Percentiles rank a stretch among this genome's conserved stretches.
phyloP scores from a whole-genome alignment of 192 early-diverging fungal species.

The Backusella parvicylindrica region DNA sequence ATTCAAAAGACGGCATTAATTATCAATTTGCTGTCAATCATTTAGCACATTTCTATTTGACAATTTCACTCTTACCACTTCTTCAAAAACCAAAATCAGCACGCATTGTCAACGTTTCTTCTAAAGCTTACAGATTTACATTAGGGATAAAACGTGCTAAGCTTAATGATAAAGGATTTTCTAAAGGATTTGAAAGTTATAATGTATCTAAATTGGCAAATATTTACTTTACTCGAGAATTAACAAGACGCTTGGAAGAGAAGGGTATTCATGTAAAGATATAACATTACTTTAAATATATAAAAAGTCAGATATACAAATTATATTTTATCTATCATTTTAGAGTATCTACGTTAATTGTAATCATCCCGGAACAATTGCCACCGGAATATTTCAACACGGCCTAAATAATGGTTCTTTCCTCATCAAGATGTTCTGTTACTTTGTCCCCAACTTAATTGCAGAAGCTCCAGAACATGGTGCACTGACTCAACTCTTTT shows the following conservation, averaged over 20 bases:
- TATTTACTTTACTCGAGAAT: constrained; percentile 23
- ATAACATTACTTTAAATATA: too few species aligned
- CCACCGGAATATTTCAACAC: too few species aligned
- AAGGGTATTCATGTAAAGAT: too few species aligned
- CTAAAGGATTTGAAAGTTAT: neutral
- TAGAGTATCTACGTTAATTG: too few species aligned
- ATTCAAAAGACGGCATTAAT: constrained; percentile 37
- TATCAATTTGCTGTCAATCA: constrained; percentile 53
- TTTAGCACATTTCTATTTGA: constrained; percentile 40
- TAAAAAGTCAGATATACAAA: too few species aligned
- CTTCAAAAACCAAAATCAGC: constrained; percentile 14
- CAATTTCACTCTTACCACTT: constrained; percentile 12
- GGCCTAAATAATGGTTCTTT: too few species aligned
- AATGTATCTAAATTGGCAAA: constrained; percentile 9
- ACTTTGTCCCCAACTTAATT: too few species aligned
- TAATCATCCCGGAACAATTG: too few species aligned
- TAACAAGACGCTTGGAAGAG: constrained; percentile 16
- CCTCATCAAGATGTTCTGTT: too few species aligned
- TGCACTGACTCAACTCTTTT: constrained; percentile 41
- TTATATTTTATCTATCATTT: too few species aligned
- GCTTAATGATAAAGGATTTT: constrained; percentile 16
- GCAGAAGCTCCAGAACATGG: constrained; percentile 13
- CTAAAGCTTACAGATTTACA: neutral
- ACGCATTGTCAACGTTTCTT: constrained; percentile 29
- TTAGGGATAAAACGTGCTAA: neutral